phyloP scores from a whole-genome alignment of 2,329 filamentous ascomycete species.

The Atkinsonella texensis region DNA sequence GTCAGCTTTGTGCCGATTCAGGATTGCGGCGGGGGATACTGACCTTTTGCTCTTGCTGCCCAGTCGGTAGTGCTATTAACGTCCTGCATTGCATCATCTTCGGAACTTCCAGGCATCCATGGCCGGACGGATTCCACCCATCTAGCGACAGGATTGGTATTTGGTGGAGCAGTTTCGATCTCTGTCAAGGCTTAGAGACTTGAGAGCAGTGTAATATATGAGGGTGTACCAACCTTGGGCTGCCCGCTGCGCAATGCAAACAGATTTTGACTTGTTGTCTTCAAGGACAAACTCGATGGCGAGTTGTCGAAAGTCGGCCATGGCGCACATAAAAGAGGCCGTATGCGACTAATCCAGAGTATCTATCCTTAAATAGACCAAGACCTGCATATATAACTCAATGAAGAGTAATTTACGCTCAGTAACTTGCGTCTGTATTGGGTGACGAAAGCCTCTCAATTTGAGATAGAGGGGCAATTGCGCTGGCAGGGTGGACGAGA shows the following conservation, averaged over 20 bases:
- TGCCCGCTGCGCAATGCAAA: constrained; percentile 31
- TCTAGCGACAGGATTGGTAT: constrained; percentile 35
- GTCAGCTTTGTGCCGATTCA: not conserved
- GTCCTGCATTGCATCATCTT: constrained; percentile 24
- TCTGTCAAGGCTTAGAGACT: constrained; percentile 18
- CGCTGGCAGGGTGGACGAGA: not conserved
- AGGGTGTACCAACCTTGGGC: constrained; percentile 24
- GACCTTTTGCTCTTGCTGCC: constrained; percentile 41
- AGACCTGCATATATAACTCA: not conserved
- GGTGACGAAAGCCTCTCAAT: not conserved
- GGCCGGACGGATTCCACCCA: constrained; percentile 44
- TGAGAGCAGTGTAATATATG: not conserved
- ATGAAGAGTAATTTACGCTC: not conserved
- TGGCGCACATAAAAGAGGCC: constrained; percentile 12
- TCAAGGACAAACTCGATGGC: constrained; percentile 43
- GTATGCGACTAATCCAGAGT: not conserved
- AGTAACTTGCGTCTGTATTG: not conserved
- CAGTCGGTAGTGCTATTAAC: constrained; percentile 34
- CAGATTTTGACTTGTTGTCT: constrained; percentile 31
- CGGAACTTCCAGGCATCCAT: constrained; percentile 36
- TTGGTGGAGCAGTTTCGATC: constrained; percentile 31
- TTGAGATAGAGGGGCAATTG: not conserved
- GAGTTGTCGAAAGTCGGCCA: constrained; percentile 40
- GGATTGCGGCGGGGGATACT: not conserved
- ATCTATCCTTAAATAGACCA: not conserved